phyloP scores from a whole-genome alignment of 148 eudicot species.

The Oxyria digyna region DNA sequence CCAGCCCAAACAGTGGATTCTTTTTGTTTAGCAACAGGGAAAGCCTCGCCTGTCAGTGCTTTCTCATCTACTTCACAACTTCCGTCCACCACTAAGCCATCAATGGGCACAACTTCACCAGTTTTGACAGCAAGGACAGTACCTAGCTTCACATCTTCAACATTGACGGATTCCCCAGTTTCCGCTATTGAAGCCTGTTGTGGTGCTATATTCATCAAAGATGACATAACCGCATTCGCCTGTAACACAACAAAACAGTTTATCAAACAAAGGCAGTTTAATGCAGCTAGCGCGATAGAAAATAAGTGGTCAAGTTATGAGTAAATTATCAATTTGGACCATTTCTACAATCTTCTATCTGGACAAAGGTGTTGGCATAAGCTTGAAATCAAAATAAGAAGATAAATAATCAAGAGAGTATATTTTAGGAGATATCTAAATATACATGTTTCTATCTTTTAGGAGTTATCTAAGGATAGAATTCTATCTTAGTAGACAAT shows the following conservation, averaged over 20 bases:
- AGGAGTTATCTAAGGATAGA: no score
- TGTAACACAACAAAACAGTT: constrained; percentile 5
- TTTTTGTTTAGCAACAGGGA: constrained; percentile 61
- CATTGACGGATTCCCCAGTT: constrained; percentile 42
- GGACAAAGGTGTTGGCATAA: no score
- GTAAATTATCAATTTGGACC: neutral
- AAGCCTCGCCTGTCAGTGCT: constrained; percentile 80
- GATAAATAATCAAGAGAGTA: no score
- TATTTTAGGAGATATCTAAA: no score
- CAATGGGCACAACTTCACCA: constrained; percentile 53
- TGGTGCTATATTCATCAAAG: constrained; percentile 46
- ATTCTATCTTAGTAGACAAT: no score
- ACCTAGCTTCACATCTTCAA: constrained; percentile 27
- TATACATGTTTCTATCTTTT: no score
- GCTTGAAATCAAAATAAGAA: no score
- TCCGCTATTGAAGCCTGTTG: constrained; percentile 46
- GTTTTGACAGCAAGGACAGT: constrained; percentile 47
- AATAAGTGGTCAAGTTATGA: neutral
- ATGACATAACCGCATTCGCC: constrained; percentile 57
- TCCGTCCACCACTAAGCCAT: constrained; percentile 51
- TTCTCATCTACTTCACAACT: constrained; percentile 86
- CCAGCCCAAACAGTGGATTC: constrained; percentile 82
- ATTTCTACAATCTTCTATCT: neutral
- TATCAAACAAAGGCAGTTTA: neutral
- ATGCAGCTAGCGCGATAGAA: neutral